Evolutionary conservation across 768 basidiomycete genomes (phyloP), one percentile per base, ranked within the genome.

Genomic region (Kwoniella sp.): DNA sequence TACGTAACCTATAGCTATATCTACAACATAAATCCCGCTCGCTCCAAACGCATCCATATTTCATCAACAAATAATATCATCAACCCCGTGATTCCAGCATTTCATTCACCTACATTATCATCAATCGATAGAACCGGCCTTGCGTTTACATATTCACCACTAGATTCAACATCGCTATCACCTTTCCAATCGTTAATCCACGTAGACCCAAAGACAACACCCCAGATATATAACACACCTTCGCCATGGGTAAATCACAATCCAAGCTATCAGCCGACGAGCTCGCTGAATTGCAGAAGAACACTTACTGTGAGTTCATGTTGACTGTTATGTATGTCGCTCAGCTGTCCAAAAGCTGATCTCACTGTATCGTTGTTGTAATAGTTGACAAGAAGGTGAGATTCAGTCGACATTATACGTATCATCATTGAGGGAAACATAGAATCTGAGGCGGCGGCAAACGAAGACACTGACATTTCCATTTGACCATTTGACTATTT

Each of bases 251-350:
- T 81, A 97, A 97, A 83, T 90, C 91, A 33, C 93, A 97, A 81
- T 90, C 89, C 72, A 99, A 98, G 82, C 86, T 99, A 50, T 89
- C 91, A 15, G 87, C 89, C 47, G 95, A 98, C 65, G 92, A 98
- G 81, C 88, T 99, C 65, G 84, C 88, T 19, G 92, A 94, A 76
- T 87, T 99, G 55, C 95, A 98, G 83, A 94, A 93, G 86, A 90
- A 92, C 81, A 99, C 96, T 0, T 95, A 98, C 80, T 98, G 96
- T 95, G 72, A 68, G 83, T 78, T n/a, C 7, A n/a, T 17, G 21
- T 30, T 26, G 13, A 6, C 33, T 13, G 19, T 36, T 44, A 33
- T 49, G 22, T 17, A 4, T 21, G 17, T 30, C 25, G 21, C 7
- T 13, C 46, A n/a, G 3, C n/a, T 52, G 49, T 30, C 19, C 33